These are phyloP conservation scores for Hypoxylon sp. DNA, from an alignment of 2,329 filamentous ascomycete genomes.

Conservation along the genomic window DNA sequence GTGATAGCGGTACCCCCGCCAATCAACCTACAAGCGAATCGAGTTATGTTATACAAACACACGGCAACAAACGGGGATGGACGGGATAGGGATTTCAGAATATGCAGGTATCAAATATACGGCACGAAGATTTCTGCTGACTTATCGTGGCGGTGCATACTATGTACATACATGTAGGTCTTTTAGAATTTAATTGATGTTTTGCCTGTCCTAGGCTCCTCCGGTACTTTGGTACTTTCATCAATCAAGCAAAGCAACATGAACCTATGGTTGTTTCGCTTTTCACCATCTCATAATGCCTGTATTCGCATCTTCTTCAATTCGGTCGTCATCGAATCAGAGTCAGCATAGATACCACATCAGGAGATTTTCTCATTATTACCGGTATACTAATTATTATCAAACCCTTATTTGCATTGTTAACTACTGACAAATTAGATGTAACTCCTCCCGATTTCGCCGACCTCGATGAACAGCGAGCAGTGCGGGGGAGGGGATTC, in stretches of 20 bases:
- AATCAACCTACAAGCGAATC: not conserved
- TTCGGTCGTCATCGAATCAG: not conserved
- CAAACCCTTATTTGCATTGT: not conserved
- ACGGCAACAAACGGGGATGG: conserved; percentile 14
- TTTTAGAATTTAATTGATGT: not conserved
- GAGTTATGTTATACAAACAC: conserved; percentile 17
- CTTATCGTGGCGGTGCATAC: conserved; percentile 1
- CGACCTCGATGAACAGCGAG: conserved; percentile 13
- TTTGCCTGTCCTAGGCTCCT: not conserved
- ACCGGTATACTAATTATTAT: conserved; percentile 9
- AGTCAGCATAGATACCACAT: conserved; percentile 4
- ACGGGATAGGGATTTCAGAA: not conserved
- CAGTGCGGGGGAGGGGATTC: conserved; percentile 1
- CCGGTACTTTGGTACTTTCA: not conserved
- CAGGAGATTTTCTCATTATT: conserved; percentile 16
- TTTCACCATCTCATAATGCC: conserved; percentile 2
- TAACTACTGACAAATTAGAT: conserved; percentile 5
- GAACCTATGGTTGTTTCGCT: conserved; percentile 1
- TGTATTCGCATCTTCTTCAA: not conserved
- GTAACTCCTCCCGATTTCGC: conserved; percentile 13
- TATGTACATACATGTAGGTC: not conserved
- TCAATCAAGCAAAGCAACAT: not conserved
- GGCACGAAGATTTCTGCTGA: conserved; percentile 1
- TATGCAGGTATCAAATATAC: not conserved
- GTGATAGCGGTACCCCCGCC: not conserved